Evolutionary conservation across 139 green algal genomes (phyloP), one percentile per base, ranked within the genome.

Genomic region (Chlorella sp.): DNA sequence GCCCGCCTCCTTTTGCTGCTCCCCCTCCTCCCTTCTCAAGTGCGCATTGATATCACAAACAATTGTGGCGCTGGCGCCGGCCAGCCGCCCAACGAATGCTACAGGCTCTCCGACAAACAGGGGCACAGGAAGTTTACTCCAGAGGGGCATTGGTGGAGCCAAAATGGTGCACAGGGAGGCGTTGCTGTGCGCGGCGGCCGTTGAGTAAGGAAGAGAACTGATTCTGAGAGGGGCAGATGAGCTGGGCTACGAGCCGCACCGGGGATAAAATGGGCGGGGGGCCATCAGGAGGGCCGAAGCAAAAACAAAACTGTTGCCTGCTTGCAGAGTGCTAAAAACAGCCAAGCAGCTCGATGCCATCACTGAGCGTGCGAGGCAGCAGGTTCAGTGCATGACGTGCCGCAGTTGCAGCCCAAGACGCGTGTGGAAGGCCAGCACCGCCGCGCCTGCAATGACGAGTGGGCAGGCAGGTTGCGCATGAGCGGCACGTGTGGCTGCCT

Each of bases 341-440:
- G 62, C n/a, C n/a, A 34, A 32, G 18, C 62, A 16, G 62, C 44
- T 9, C 44, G 23, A 9, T 67, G 21, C 60, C 23, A 30, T 20
- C 60, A 2, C 21, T 67, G 65, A 74, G 34, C 34, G 34, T 16
- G 63, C 63, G 1, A 69, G 11, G 70, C 39, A 38, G 39, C 26
- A 7, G 9, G 34, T 1, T 72, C 38, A 82, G 60, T 82, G 76
- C 57, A 82, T 63, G 51, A 57, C 41, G 38, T 82, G 76, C 30
- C 76, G 34, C 25, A 82, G 60, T 60, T 82, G 57, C 36, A 82
- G 56, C 11, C 57, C 76, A 38, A 82, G 76, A 13, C 76, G 76
- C 9, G 76, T 82, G 36, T 82, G 76, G 57, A 82, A 72, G 76
- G 76, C 76, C 38, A 82, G 64, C 36, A 72, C 34, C n/a, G 57